Evolutionary conservation across 768 basidiomycete species (phyloP).

Genomic region (Kwoniella europaea): DNA sequence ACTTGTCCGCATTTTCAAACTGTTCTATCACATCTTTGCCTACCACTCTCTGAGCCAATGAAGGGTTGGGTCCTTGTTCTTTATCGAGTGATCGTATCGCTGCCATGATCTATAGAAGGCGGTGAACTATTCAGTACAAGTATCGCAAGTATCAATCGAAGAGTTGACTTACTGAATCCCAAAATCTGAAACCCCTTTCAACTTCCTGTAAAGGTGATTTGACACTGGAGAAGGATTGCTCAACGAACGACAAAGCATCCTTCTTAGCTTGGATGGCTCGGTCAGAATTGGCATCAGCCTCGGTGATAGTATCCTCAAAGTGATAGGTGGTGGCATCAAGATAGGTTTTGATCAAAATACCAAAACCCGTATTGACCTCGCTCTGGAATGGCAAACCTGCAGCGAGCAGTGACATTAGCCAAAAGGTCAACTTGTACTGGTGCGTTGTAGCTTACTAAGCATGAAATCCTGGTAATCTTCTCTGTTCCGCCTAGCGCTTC

Average conservation of each 20-base stretch:
- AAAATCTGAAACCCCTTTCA: conserved; percentile 95
- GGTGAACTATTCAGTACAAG: background rate
- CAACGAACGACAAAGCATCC: conserved; percentile 86
- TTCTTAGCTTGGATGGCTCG: conserved; percentile 81
- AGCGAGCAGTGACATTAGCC: background rate
- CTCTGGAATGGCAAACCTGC: conserved; percentile 80
- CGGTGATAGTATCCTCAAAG: conserved; percentile 73
- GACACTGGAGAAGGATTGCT: conserved; percentile 88
- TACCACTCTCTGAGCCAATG: conserved; percentile 68
- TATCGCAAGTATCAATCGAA: background rate
- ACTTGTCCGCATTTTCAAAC: conserved; percentile 93
- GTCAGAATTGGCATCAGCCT: conserved; percentile 68
- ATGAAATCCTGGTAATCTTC: conserved; percentile 93
- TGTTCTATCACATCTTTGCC: conserved; percentile 87
- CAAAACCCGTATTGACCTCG: conserved; percentile 97
- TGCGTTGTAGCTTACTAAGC: conserved; percentile 63
- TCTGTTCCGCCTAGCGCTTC: conserved; percentile 80
- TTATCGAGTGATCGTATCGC: conserved; percentile 85
- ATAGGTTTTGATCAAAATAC: conserved; percentile 95
- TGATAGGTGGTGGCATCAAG: conserved; percentile 83
- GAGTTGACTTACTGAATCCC: conserved; percentile 81
- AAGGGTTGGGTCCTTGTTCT: conserved; percentile 58
- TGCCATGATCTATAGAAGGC: conserved; percentile 61
- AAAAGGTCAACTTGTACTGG: too few relatives aligned
- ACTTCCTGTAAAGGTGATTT: conserved; percentile 85